phyloP scores from a whole-genome alignment of 1,284 basidiomycete genomes.

The Psilocybe mexicana region DNA sequence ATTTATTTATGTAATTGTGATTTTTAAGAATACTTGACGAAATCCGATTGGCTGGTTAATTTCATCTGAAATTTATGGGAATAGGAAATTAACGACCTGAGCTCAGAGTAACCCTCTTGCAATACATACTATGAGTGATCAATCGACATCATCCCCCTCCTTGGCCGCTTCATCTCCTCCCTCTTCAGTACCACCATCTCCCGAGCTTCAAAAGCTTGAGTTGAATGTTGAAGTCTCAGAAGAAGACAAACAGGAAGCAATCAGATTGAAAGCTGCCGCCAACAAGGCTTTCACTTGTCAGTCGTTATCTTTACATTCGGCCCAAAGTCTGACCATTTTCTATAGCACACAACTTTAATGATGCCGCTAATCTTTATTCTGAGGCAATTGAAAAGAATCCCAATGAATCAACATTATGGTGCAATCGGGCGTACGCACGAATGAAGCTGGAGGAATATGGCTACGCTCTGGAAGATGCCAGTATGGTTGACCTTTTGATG shows the following conservation, averaged over 20 bases:
- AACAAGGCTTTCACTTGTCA: constrained; percentile 77
- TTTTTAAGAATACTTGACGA: neutral
- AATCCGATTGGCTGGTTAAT: constrained; percentile 13
- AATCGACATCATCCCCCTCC: constrained; percentile 43
- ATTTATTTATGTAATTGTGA: constrained; percentile 13
- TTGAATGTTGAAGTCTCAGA: constrained; percentile 60
- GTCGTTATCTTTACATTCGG: constrained; percentile 1
- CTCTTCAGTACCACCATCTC: constrained; percentile 58
- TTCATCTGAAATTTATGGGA: neutral
- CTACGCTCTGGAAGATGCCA: constrained; percentile 76
- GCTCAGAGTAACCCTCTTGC: neutral
- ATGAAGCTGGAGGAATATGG: constrained; percentile 84
- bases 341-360: constrained; percentile 42
- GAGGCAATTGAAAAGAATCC: constrained; percentile 82
- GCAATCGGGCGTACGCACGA: constrained; percentile 76
- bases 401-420: constrained; percentile 74
- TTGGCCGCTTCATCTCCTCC: constrained; percentile 49
- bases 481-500: constrained; percentile 43
- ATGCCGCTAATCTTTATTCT: constrained; percentile 72
- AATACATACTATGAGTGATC: constrained; percentile 24
- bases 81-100: neutral
- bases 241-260: constrained; percentile 66
- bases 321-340: neutral
- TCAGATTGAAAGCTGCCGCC: constrained; percentile 76
- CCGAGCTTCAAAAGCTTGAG: constrained; percentile 50